These are phyloP conservation scores for Pulveroboletus frians DNA, from an alignment of 768 basidiomycete species.

Conservation along the genomic window DNA sequence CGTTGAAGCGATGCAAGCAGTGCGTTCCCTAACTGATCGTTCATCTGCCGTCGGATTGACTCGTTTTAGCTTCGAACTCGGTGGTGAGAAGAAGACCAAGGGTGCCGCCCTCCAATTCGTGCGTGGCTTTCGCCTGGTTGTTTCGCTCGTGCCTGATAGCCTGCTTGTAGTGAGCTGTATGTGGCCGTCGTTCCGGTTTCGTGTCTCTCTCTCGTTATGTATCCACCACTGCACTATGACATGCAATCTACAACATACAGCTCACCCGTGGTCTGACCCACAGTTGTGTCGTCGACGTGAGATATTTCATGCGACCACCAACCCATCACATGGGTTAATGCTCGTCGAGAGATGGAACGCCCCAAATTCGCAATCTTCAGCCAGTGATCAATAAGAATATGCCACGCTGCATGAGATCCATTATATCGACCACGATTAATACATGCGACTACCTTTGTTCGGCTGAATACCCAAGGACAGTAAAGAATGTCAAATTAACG, in stretches of 20 bases:
- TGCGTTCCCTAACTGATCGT: conserved; percentile 37
- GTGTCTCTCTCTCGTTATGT: conserved; percentile 21
- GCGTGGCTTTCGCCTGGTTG: conserved; percentile 33
- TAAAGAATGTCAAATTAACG: conserved; percentile 6
- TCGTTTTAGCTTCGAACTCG: conserved; percentile 83
- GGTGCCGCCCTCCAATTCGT: conserved; percentile 94
- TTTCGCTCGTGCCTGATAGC: conserved; percentile 1
- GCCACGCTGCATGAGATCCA: conserved; percentile 6
- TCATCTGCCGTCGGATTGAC: background rate
- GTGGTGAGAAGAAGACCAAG: conserved; percentile 99
- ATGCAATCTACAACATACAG: conserved; percentile 26
- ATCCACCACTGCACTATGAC: conserved; percentile 21
- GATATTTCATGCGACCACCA: background rate
- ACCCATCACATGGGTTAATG: no score
- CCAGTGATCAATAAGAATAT: background rate
- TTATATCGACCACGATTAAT: conserved; percentile 22
- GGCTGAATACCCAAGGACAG: background rate
- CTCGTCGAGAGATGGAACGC: background rate
- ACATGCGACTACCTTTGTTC: conserved; percentile 13
- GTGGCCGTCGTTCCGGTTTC: conserved; percentile 9
- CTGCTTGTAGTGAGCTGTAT: conserved; percentile 18
- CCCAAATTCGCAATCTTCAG: background rate
- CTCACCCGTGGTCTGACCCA: background rate
- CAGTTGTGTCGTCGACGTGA: background rate
- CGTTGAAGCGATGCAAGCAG: conserved; percentile 99